Conservation (phyloP, 75 land plant species). For the Picea glauca region DNA sequence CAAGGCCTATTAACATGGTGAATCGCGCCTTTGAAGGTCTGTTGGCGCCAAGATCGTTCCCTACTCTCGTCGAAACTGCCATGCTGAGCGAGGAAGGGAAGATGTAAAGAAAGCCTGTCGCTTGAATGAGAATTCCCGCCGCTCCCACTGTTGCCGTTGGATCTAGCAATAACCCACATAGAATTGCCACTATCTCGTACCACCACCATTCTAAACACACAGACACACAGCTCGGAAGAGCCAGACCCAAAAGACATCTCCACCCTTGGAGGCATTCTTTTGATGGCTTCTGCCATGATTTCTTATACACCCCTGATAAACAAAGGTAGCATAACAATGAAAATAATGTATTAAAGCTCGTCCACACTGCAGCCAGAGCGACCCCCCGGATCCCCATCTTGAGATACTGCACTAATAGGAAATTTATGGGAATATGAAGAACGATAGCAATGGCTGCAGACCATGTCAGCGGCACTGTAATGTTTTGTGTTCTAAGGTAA, state of each 20-base stretch:
- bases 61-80: conserved; percentile 50
- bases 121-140: conserved; percentile 54
- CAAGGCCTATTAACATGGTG: conserved; percentile 25
- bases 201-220: conserved; percentile 80
- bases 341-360: conserved; percentile 46
- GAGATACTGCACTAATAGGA: conserved; percentile 35
- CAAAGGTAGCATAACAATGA: conserved; percentile 29
- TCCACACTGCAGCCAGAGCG: conserved; percentile 39
- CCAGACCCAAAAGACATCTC: conserved; percentile 30
- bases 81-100: conserved; percentile 53
- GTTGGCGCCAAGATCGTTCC: conserved; percentile 49
- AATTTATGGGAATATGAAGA: conserved; percentile 57
- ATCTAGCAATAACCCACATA: conserved; percentile 33
- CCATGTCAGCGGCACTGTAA: conserved; percentile 45
- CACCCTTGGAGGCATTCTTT: conserved; percentile 30
- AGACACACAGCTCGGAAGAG: conserved; percentile 39
- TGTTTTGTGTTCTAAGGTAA: conserved; percentile 48
- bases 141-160: conserved; percentile 42
- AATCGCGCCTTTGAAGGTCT: conserved; percentile 25
- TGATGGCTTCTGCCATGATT: conserved; percentile 31
- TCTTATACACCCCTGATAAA: conserved; percentile 24
- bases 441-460: conserved; percentile 37
- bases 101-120: conserved; percentile 43
- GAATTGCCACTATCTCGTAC: conserved; percentile 59
- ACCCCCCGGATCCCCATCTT: conserved; percentile 44